Conservation (phyloP, 768 basidiomycete genomes). For the Hirschioporus abietinus region DNA sequence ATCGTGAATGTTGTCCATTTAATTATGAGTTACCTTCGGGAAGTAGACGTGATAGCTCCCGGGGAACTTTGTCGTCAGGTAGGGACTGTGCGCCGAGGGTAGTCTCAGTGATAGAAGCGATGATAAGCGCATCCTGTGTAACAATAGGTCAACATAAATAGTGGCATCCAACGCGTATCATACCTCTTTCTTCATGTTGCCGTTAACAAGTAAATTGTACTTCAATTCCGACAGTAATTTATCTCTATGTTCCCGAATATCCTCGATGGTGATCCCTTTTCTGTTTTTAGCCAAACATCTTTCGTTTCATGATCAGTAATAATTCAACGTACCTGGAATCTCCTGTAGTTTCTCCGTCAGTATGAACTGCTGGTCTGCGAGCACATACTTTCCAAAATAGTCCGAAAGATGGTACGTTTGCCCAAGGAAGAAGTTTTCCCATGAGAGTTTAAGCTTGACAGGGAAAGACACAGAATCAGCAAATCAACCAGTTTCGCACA, state of each 20-base stretch:
- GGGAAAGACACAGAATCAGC: neutral
- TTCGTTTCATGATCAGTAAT: neutral
- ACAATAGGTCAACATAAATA: constrained; percentile 4
- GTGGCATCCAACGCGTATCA: constrained; percentile 36
- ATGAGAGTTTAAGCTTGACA: constrained; percentile 62
- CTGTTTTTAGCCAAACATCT: constrained; percentile 1
- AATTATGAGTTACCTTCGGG: constrained; percentile 48
- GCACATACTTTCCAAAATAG: constrained; percentile 65
- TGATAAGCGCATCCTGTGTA: constrained; percentile 64
- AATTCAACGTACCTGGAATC: constrained; percentile 55
- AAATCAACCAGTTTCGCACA: neutral
- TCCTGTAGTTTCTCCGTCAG: constrained; percentile 71
- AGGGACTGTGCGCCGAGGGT: constrained; percentile 52
- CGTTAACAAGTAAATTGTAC: constrained; percentile 69
- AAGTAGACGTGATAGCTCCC: constrained; percentile 52
- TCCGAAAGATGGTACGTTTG: constrained; percentile 79
- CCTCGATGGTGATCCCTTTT: constrained; percentile 65
- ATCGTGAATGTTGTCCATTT: constrained; percentile 6
- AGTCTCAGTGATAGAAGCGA: constrained; percentile 68
- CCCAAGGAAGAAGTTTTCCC: constrained; percentile 82
- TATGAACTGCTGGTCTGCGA: constrained; percentile 71
- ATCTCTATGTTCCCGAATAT: constrained; percentile 57
- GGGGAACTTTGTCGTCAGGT: constrained; percentile 47
- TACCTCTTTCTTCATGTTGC: constrained; percentile 74
- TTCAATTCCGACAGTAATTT: constrained; percentile 59